Evolutionary conservation across 2,329 filamentous ascomycete species (phyloP), one percentile per base, ranked within the genome.

Genomic region (Cryphonectria radicalis): DNA sequence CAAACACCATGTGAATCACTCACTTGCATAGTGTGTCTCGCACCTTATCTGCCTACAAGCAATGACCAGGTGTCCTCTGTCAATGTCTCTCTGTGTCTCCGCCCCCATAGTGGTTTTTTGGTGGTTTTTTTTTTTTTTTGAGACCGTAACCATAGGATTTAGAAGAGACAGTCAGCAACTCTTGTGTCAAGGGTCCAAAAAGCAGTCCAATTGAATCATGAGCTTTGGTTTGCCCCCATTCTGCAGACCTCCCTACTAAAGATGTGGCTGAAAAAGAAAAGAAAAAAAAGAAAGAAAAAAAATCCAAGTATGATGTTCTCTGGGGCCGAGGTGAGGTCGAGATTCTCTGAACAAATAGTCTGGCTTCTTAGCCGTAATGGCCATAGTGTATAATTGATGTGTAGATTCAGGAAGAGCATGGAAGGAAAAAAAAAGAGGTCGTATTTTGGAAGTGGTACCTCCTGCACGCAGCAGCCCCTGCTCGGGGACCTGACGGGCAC

Each of bases 401-500:
- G 25, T 14, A 19, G 5, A 28, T 13, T 17, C n/a, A 32, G 53
- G 25, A 28, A 19, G 53, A 57, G 25, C 53, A 17, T 19, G 11
- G 4, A 50, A n/a, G 22, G 7, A n/a, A n/a, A 50, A n/a, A 32
- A 19, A n/a, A n/a, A n/a, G 28, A 59, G 55, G 28, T 35, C 55
- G 55, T 32, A 59, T 59, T 35, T 32, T 40, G 37, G 55, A 59
- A 19, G 55, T 59, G 14, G 25, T 13, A 59, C 25, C 55, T 59
- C 55, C 55, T 59, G 55, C 25, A 59, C 35, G 55, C 55, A 59
- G 55, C 55, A 59, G 28, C 55, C 55, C 55, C 55, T 59, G 55
- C 14, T 32, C 28, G 25, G 55, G 25, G 28, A 32, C 55, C 25
- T 32, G 55, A 35, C 28, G 55, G 14, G 28, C 25, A 32, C 55